Evolutionary conservation across 2,329 filamentous ascomycete genomes (phyloP), one percentile per base, ranked within the genome.

Genomic region (Intubia oerlemansii): DNA sequence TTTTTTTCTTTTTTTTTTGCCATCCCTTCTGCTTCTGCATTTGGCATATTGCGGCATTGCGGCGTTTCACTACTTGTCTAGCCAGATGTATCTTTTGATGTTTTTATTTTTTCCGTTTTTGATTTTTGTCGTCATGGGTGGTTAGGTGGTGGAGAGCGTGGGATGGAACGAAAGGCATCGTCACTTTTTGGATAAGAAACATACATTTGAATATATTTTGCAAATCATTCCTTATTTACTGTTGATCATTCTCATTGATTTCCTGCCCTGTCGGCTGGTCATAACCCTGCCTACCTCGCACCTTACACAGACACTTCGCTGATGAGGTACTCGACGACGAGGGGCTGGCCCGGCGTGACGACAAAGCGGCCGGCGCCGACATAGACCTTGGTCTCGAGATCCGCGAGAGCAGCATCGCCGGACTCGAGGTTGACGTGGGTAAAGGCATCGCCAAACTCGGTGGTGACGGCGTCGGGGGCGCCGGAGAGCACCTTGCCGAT

Each of bases 261-360:
- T n/a, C n/a, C n/a, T n/a, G n/a, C n/a, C n/a, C n/a, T n/a, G n/a
- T n/a, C n/a, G n/a, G n/a, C n/a, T n/a, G n/a, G n/a, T n/a, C n/a
- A n/a, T n/a, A n/a, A n/a, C n/a, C n/a, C n/a, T n/a, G n/a, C n/a
- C n/a, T n/a, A n/a, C n/a, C n/a, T n/a, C n/a, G n/a, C n/a, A n/a
- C n/a, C n/a, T 27, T 34, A 34, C 20, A 27, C 17, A 6, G 33
- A n/a, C 15, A 56, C 51, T 39, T 56, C 47, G 34, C 51, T 54
- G 32, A 57, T 50, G 40, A 52, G 53, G 39, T 57, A 57, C 44
- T 56, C 53, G 9, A 57, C 52, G 13, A 47, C 38, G 6, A 44
- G 32, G 10, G 46, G 41, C 41, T 53, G 45, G 14, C 49, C 52
- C 4, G 36, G 29, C 36, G 51, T 47, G n/a, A 55, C n/a, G 9